Base-by-base conservation (phyloP, 495 filamentous ascomycete species). In the Rhypophila decipiens region DNA sequence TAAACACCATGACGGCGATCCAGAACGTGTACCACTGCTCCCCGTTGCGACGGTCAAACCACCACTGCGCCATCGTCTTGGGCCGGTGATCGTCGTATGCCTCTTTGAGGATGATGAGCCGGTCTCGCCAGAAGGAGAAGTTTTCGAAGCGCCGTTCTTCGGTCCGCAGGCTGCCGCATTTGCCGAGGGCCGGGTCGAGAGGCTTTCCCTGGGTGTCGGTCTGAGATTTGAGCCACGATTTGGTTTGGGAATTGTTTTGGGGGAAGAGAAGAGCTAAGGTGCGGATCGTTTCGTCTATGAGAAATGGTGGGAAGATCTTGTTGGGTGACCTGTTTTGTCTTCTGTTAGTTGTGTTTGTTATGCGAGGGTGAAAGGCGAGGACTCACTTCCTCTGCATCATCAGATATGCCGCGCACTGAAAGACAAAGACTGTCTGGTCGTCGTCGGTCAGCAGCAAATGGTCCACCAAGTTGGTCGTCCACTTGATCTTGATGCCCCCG, bases 1-100 rank as follows among this genome's bases (percentile, higher is more conserved):
- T 13, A 31, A 31, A 31, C 1, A 64, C 40, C 4, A 76, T 52
- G 11, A 19, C 15, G 20, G 40, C 40, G 11, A 42, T 24, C 4
- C 72, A 69, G 11, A 76, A 64, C 74, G 74, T 79, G 40, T 78
- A 74, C 71, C 73, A 79, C 49, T 77, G 72, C 0, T 65, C 60
- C 7, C 64, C 59, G 40, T 74, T 71, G 4, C 77, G 52, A 40
- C 74, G 51, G 52, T 80, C 75, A 31, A 63, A 48, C 72, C 75
- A 78, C 68, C 70, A 74, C 52, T 79, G 70, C 1, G 50, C 55
- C 1, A 79, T 33, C 3, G 46, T 74, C 7, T 42, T 53, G 11
- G 77, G 76, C 22, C 60, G 50, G 0, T 72, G 49, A 18, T 79
- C 61, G 54, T 82, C 77, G 42, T 72, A 79, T 1, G 59, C 61